These are phyloP conservation scores for Laetiporus sulphureus DNA, from an alignment of 1,284 basidiomycete species.

Conservation along the genomic window DNA sequence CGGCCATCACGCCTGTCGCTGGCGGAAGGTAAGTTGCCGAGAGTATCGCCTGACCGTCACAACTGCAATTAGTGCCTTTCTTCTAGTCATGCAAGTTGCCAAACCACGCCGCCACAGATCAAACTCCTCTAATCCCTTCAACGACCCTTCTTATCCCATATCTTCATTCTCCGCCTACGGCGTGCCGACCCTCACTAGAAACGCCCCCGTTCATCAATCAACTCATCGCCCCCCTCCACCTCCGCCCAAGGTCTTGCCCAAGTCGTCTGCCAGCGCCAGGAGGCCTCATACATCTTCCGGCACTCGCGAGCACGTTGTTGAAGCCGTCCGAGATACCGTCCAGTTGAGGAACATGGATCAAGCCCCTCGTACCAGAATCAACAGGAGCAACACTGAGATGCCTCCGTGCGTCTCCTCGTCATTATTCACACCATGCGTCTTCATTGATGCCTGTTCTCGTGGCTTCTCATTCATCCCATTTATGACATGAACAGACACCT, in stretches of 20 bases:
- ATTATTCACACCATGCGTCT: no score
- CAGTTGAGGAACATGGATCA: constrained; percentile 33
- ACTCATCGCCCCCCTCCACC: constrained; percentile 31
- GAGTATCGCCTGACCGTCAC: constrained; percentile 7
- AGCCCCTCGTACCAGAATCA: constrained; percentile 35
- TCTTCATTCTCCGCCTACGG: constrained; percentile 28
- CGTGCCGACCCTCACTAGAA: constrained; percentile 25
- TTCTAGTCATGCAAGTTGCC: constrained; percentile 23
- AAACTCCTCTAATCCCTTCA: constrained; percentile 52
- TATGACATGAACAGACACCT: constrained; percentile 14
- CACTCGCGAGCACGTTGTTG: constrained; percentile 37
- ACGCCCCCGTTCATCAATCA: constrained; percentile 18
- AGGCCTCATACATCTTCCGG: constrained; percentile 14
- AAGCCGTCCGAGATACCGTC: constrained; percentile 63
- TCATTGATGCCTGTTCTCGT: no score
- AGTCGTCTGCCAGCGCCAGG: constrained; percentile 19
- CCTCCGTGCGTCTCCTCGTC: constrained; percentile 32
- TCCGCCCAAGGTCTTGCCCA: constrained; percentile 31
- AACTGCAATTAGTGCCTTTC: constrained; percentile 1
- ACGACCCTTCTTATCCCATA: constrained; percentile 37
- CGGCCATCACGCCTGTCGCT: no score
- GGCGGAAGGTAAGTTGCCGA: constrained; percentile 10
- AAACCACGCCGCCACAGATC: constrained; percentile 40
- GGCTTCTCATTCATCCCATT: no score
- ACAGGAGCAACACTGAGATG: constrained; percentile 38